Base-by-base conservation (phyloP, 2,329 filamentous ascomycete species). In the Monosporascus sp. region DNA sequence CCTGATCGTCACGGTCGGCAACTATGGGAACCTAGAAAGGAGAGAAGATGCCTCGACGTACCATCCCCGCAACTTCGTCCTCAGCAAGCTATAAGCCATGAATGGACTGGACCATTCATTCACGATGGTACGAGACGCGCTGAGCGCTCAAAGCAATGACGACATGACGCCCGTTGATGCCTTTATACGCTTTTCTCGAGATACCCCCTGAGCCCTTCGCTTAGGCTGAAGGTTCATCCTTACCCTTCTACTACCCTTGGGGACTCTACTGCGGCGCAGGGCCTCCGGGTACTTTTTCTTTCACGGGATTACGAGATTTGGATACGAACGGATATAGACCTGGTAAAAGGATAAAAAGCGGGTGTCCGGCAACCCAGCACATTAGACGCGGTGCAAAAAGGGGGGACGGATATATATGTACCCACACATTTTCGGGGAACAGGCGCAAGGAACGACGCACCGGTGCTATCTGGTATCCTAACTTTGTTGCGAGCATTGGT, bases 1-100 rank as follows among this genome's bases (percentile, higher is more conserved):
- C 57, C 69, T 84, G 60, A 68, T 82, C 65, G 77, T 74, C 65
- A 80, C 77, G 26, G 75, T 81, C 8, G 78, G 78, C 49, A 58
- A 60, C 46, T 70, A 71, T 48, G 53, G 52, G 43, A 51, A 54
- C 20, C 44, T 57, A 5, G 56, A 55, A 18, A 22, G 59, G 17
- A 64, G 62, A 37, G 62, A 68, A 11, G 59, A 56, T 9, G 55
- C 61, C 51, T 37, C 53, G 31, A 50, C 54, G 49, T 53, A 61
- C 31, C 65, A 70, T 48, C 52, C 63, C 50, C 68, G 68, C 55
- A 63, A 66, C 56, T 70, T 61, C 51, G 69, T 71, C 53, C 60
- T 70, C 31, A 67, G 69, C 59, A 63, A 68, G 54, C 60, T 66
- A 41, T 70, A 65, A 48, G 46, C 49, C 6, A 51, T 48, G 47